Percentiles rank a stretch among this genome's conserved stretches.
phyloP scores from a whole-genome alignment of 129 eudicot species.

The Escallonia herrerae region DNA sequence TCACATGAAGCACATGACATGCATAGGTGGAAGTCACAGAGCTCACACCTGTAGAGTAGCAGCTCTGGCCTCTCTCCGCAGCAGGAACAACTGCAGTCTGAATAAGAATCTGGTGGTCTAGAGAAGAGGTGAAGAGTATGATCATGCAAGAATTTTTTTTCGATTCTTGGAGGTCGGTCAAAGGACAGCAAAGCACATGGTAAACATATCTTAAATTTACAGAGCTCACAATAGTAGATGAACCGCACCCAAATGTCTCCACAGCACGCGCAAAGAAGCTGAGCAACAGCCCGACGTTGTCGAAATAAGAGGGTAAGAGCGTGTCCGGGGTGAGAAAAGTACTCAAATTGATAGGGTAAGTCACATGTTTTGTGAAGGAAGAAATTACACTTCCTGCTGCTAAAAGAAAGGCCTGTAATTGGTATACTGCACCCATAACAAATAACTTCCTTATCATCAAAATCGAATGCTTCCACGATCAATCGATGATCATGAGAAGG shows the following conservation, averaged over 20 bases:
- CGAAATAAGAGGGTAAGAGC: neutral
- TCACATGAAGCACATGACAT: neutral
- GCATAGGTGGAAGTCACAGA: neutral
- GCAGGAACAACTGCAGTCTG: neutral
- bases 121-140: no score
- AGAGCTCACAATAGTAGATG: neutral
- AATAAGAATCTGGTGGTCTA: no score
- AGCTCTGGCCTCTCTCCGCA: neutral
- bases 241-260: neutral
- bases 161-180: no score
- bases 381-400: neutral
- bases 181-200: no score
- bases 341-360: neutral
- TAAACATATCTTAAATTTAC: no score
- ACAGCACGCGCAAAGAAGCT: neutral
- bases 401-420: neutral
- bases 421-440: neutral
- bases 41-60: neutral
- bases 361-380: conserved; percentile 3
- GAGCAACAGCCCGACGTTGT: no score
- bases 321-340: neutral
- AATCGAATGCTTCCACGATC: neutral
- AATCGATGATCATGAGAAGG: neutral
- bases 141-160: no score
- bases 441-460: neutral